A percentile compares a stretch with the other conserved stretches of the same genome.
phyloP scores from a whole-genome alignment of 441 rosid species.

The Manihot esculenta region DNA sequence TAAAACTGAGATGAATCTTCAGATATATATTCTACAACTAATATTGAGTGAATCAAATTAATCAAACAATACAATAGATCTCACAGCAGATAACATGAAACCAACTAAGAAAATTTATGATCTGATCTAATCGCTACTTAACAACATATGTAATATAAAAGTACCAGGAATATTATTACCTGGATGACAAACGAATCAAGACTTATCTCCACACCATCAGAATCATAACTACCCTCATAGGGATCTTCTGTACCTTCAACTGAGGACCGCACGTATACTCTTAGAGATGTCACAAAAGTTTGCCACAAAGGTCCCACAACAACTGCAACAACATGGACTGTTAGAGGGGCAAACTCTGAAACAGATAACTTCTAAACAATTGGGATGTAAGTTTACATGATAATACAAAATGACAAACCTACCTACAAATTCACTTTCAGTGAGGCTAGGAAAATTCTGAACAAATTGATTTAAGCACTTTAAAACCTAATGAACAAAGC shows the following conservation, averaged over 20 bases:
- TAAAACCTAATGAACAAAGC: conserved; percentile 52
- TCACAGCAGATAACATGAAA: background rate
- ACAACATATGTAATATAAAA: conserved; percentile 1
- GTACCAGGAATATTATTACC: conserved; percentile 41
- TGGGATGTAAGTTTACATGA: conserved; percentile 4
- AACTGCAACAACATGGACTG: conserved; percentile 46
- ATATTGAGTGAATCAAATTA: background rate
- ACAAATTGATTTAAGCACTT: conserved; percentile 92
- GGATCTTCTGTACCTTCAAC: conserved; percentile 77
- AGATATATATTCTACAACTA: background rate
- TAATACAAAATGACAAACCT: conserved; percentile 27
- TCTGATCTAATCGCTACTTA: background rate
- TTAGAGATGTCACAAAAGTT: conserved; percentile 75
- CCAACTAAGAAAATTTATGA: background rate
- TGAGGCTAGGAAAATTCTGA: conserved; percentile 71
- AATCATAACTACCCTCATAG: conserved; percentile 84
- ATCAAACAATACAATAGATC: background rate
- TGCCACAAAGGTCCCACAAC: conserved; percentile 85
- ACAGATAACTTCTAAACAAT: conserved; percentile 5
- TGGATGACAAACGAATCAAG: conserved; percentile 91
- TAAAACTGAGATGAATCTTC: background rate
- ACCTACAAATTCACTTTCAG: conserved; percentile 75
- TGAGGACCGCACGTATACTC: conserved; percentile 72
- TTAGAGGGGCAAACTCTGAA: conserved; percentile 15
- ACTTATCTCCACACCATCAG: conserved; percentile 94